Conservation (phyloP, 1,139 yeast species). For the Taphrina populina region DNA sequence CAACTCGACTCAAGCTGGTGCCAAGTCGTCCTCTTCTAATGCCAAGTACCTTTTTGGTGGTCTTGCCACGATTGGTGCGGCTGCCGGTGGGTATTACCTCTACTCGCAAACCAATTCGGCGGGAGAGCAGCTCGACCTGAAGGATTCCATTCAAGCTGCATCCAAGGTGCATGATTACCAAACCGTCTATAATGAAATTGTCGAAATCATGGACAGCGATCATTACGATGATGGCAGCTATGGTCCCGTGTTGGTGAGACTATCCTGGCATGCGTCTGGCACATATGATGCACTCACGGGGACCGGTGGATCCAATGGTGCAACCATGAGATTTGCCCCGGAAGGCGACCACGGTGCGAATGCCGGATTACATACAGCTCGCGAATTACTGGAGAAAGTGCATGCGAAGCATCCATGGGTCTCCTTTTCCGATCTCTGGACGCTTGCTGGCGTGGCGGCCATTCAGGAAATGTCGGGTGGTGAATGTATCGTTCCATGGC, state of each 20-base stretch:
- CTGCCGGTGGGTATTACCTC: constrained; percentile 27
- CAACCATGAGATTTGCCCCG: constrained; percentile 57
- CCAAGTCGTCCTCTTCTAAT: too few species aligned
- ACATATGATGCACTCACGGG: constrained; percentile 57
- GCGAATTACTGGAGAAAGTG: constrained; percentile 57
- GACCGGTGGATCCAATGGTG: constrained; percentile 69
- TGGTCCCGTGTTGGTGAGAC: constrained; percentile 62
- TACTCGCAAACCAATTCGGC: constrained; percentile 29
- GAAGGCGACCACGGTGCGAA: constrained; percentile 61
- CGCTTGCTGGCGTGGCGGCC: constrained; percentile 63
- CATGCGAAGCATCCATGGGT: constrained; percentile 60
- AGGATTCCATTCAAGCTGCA: constrained; percentile 26
- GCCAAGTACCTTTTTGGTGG: too few species aligned
- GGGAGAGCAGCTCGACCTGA: constrained; percentile 24
- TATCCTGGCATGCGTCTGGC: constrained; percentile 73
- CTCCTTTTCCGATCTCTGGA: constrained; percentile 65
- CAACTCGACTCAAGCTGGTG: too few species aligned
- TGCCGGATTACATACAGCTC: constrained; percentile 60
- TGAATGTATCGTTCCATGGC: constrained; percentile 61
- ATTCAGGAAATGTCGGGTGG: constrained; percentile 55
- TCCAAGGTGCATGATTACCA: constrained; percentile 25
- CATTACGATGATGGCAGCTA: constrained; percentile 63
- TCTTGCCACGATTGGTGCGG: constrained; percentile 17
- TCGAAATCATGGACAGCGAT: constrained; percentile 19
- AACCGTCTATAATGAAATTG: constrained; percentile 29